These are phyloP conservation scores for Sorghum bicolor DNA, from an alignment of 176 grass and related monocot species.

Conservation along the genomic window Sorghum_bicolor_NCBIv3 NC_012873.2:60203501-60204000, in stretches of 20 bases:
- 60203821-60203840: conserved; percentile 41
- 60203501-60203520: too few relatives aligned
- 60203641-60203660: background rate
- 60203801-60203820: conserved; percentile 12
- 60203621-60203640: too few relatives aligned
- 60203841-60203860: conserved; percentile 32
- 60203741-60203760: background rate
- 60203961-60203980: conserved; percentile 81
- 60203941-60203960: conserved; percentile 65
- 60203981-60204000: conserved; percentile 82
- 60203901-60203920: conserved; percentile 91
- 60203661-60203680: conserved; percentile 37
- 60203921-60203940: conserved; percentile 68
- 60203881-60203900: conserved; percentile 41
- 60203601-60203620: too few relatives aligned
- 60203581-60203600: too few relatives aligned
- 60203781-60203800: conserved; percentile 49
- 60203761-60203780: conserved; percentile 33
- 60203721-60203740: background rate
- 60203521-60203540: too few relatives aligned
- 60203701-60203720: conserved; percentile 12
- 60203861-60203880: conserved; percentile 29
- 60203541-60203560: too few relatives aligned
- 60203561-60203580: too few relatives aligned
- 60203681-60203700: conserved; percentile 26